Percentiles rank a stretch among this genome's conserved stretches.
Evolutionary conservation across 2,329 filamentous ascomycete species (phyloP).

Genomic region (Ramularia collo-cygni): DNA sequence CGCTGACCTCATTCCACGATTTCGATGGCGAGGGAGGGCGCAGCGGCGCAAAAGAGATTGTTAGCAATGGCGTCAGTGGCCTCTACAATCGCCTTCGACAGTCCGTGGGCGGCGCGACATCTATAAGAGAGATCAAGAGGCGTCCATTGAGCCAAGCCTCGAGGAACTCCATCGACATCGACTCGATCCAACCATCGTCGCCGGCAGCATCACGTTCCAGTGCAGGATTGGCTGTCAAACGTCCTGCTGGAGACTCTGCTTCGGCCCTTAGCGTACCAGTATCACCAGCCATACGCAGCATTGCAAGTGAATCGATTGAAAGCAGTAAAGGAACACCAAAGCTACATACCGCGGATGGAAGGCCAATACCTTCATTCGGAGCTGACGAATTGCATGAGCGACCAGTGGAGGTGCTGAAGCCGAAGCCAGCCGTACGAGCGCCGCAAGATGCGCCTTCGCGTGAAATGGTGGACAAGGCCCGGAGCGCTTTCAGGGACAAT

Average conservation of each 20-base stretch:
- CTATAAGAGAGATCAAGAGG: conserved; percentile 16
- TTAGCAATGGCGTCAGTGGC: conserved; percentile 57
- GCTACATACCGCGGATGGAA: conserved; percentile 14
- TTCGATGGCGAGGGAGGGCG: conserved; percentile 64
- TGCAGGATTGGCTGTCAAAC: conserved; percentile 9
- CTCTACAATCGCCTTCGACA: conserved; percentile 74
- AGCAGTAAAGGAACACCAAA: conserved; percentile 9
- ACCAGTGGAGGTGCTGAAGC: conserved; percentile 1
- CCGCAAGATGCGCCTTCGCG: conserved; percentile 12
- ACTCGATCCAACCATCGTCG: conserved; percentile 17
- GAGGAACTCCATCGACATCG: conserved; percentile 17
- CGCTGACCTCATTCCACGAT: conserved; percentile 89
- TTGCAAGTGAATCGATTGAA: conserved; percentile 7
- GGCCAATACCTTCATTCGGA: conserved; percentile 12
- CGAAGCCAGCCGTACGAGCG: conserved; percentile 3
- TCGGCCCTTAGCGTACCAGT: conserved; percentile 16
- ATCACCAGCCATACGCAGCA: conserved; percentile 16
- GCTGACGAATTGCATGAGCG: conserved; percentile 6
- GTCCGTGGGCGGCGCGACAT: conserved; percentile 22
- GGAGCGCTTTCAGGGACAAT: conserved; percentile 20
- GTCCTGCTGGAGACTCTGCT: conserved; percentile 13
- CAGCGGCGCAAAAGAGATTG: conserved; percentile 30
- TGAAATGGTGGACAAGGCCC: conserved; percentile 21
- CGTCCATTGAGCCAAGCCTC: conserved; percentile 21
- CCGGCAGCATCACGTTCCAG: conserved; percentile 11